phyloP scores from a whole-genome alignment of 2,329 filamentous ascomycete species.

The Geosmithia flava region DNA sequence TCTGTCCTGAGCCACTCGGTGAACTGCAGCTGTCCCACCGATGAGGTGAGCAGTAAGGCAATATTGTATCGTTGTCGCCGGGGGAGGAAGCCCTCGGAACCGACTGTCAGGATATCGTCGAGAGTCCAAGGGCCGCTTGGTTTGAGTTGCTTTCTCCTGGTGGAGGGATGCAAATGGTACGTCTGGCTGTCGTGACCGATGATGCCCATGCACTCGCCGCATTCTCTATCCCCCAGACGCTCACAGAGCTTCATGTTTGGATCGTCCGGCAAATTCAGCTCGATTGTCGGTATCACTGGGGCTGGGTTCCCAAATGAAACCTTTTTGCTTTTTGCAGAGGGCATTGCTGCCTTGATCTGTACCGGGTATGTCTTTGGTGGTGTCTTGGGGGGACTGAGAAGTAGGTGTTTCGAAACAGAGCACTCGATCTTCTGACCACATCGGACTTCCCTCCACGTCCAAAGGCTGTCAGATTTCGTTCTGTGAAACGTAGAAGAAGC shows the following conservation, averaged over 20 bases:
- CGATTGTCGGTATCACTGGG: no score
- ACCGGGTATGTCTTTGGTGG: no score
- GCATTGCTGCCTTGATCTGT: no score
- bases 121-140: not conserved
- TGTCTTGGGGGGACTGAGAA: no score
- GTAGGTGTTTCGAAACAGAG: not conserved
- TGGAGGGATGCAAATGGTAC: not conserved
- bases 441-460: not conserved
- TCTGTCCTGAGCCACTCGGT: not conserved
- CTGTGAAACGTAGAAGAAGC: not conserved
- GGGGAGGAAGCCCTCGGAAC: not conserved
- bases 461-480: not conserved
- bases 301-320: not conserved
- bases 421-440: not conserved
- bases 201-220: not conserved
- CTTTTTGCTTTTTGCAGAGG: not conserved
- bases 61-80: not conserved
- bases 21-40: not conserved
- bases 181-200: not conserved
- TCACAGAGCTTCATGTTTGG: not conserved
- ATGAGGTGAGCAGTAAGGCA: not conserved
- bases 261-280: no score
- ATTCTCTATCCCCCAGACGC: not conserved
- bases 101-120: not conserved
- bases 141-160: not conserved